Conservation (phyloP, 805 yeast species). For the Alloascoidea hylecoeti region DNA sequence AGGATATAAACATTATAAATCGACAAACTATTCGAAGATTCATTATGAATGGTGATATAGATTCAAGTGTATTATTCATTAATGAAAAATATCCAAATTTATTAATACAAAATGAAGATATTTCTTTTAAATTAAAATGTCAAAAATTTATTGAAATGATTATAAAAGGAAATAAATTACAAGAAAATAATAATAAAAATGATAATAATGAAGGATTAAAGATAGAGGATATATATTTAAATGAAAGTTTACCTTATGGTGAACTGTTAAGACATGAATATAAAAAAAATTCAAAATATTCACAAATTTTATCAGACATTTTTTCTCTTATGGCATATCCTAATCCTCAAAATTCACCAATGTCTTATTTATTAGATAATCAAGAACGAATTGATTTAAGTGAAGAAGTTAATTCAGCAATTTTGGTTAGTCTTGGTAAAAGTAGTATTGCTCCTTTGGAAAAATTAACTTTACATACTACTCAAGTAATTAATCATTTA, state of each 20-base stretch:
- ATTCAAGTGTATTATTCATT: slow-evolving; percentile 24
- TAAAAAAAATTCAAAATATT: slow-evolving; percentile 15
- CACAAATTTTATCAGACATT: slow-evolving; percentile 26
- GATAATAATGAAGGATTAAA: slow-evolving; percentile 4
- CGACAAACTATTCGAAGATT: slow-evolving; percentile 31
- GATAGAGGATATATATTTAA: slow-evolving; percentile 10
- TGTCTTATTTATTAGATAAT: slow-evolving; percentile 21
- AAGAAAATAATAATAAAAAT: slow-evolving; percentile 7
- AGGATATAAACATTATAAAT: slow-evolving; percentile 21
- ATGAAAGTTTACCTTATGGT: slow-evolving; percentile 25
- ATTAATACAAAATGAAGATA: slow-evolving; percentile 16
- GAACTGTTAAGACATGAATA: slow-evolving; percentile 20
- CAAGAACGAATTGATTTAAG: slow-evolving; percentile 23
- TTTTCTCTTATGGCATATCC: slow-evolving; percentile 39
- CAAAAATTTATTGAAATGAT: slow-evolving; percentile 28
- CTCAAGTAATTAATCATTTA: slow-evolving; percentile 19
- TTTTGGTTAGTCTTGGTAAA: slow-evolving; percentile 27
- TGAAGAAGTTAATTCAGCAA: slow-evolving; percentile 27
- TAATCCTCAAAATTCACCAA: slow-evolving; percentile 24
- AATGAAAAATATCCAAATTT: slow-evolving; percentile 24
- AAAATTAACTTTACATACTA: slow-evolving; percentile 25
- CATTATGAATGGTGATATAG: slow-evolving; percentile 30
- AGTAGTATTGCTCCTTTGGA: slow-evolving; percentile 28
- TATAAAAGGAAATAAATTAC: slow-evolving; percentile 5
- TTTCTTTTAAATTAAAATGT: slow-evolving; percentile 28